These are phyloP conservation scores for Stellera chamaejasme DNA, from an alignment of 345 rosid genomes.

Conservation along the genomic window DNA sequence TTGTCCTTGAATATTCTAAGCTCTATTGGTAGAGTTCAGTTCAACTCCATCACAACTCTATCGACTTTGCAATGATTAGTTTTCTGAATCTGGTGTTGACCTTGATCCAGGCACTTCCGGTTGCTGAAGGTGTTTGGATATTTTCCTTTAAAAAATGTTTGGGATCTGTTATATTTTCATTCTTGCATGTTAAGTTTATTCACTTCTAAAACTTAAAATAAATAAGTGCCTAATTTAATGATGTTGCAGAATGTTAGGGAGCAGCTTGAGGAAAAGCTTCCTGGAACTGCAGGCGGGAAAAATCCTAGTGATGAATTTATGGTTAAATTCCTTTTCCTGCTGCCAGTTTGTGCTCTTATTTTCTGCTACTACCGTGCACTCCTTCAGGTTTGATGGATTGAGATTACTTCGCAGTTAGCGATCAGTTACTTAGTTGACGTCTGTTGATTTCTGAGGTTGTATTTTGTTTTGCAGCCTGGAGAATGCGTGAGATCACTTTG, in stretches of 20 bases:
- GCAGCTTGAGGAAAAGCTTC: constrained; percentile 73
- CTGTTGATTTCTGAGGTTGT: constrained; percentile 4
- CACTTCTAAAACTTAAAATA: no score
- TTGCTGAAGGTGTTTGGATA: no score
- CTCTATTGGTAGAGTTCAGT: no score
- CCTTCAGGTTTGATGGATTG: constrained; percentile 34
- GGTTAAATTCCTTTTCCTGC: constrained; percentile 61
- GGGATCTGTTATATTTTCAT: no score
- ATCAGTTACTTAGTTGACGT: neutral
- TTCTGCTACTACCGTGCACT: constrained; percentile 39
- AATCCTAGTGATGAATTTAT: constrained; percentile 58
- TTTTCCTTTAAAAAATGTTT: no score
- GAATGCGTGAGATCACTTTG: constrained; percentile 33
- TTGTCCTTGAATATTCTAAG: no score
- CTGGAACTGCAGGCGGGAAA: constrained; percentile 85
- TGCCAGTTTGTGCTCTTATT: constrained; percentile 56
- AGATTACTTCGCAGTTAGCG: neutral
- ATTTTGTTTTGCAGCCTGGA: constrained; percentile 37
- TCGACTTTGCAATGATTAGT: no score
- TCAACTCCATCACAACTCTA: no score
- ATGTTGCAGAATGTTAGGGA: constrained; percentile 53
- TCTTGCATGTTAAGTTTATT: no score
- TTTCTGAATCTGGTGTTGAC: no score
- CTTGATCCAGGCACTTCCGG: no score
- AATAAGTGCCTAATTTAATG: neutral